Percentiles rank a stretch among this genome's conserved stretches.
Evolutionary conservation across 371 early-diverging fungal species (phyloP).

Genomic region (Syncephalastrum racemosum): DNA sequence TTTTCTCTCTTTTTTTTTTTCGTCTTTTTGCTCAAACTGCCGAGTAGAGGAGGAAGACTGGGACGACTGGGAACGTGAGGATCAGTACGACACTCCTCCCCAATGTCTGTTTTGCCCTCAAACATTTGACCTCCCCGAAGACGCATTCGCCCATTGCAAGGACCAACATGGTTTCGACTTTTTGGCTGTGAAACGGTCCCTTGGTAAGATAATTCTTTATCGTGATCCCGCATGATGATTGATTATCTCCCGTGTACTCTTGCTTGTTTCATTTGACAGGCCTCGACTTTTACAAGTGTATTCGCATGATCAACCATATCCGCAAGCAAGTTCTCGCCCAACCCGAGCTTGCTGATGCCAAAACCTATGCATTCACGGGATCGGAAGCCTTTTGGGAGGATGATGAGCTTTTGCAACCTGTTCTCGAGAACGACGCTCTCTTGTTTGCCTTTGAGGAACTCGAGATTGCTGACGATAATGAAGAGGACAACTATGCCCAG

Average conservation of each 20-base stretch:
- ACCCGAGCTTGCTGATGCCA: conserved; percentile 22
- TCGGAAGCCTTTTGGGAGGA: conserved; percentile 66
- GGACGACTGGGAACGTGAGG: conserved; percentile 76
- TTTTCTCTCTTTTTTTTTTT: neutral
- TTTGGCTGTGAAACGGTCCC: conserved; percentile 44
- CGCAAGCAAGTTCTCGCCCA: conserved; percentile 45
- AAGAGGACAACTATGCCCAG: conserved; percentile 18
- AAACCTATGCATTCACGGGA: conserved; percentile 36
- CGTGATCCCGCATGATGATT: conserved; percentile 5
- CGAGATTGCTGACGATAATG: conserved; percentile 53
- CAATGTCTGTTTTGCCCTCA: conserved; percentile 75
- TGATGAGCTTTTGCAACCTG: conserved; percentile 76
- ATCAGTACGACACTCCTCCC: conserved; percentile 51
- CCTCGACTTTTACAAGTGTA: conserved; percentile 85
- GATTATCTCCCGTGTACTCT: conserved; percentile 1
- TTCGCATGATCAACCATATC: conserved; percentile 85
- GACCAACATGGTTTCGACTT: conserved; percentile 72
- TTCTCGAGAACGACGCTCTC: conserved; percentile 79
- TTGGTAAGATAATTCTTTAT: conserved; percentile 28
- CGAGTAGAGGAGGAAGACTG: conserved; percentile 10
- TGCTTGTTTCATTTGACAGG: conserved; percentile 18
- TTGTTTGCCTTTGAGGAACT: conserved; percentile 73
- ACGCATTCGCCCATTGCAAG: conserved; percentile 68
- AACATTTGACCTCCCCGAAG: conserved; percentile 43
- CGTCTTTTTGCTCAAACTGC: neutral